Evolutionary conservation across 2,329 filamentous ascomycete genomes (phyloP), one percentile per base, ranked within the genome.

Genomic region (Trichoderma atroviride): DNA sequence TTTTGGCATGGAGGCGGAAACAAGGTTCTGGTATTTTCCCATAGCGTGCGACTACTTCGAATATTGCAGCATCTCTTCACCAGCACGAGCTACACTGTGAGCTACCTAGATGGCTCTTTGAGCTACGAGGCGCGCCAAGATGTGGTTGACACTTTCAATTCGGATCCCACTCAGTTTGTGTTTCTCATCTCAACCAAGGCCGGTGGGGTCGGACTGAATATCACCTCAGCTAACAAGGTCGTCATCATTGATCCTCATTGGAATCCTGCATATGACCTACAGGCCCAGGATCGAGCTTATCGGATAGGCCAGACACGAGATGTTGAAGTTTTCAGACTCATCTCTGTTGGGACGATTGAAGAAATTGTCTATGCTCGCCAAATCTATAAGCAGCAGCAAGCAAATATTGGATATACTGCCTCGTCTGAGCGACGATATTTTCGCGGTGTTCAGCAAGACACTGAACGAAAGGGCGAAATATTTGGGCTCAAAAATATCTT

Each of bases 351-450:
- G 0, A 98, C 96, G 0, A 93, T 99, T 19, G 96, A 99, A 77
- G 96, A 99, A 79, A 96, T 97, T 66, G 93, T 98, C 9, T 99
- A 99, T 75, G 96, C 95, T 0, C 88, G 96, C 7, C 96, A 99
- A 76, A 96, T 99, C 50, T 99, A 99, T 85, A 99, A 99, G 79
- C 96, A 99, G 77, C 96, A 99, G 76, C 96, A 98, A 81, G 95
- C 96, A 31, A 98, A 97, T 76, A 98, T 99, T 70, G 96, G 93
- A 0, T 98, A 99, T 79, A 96, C 91, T 40, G 96, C 96, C 0
- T 96, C 93, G 0, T 91, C 90, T 5, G 96, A 99, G 79, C 89
- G 96, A 4, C 89, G 96, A 1, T 99, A 99, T 79, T 99, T 99
- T 83, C 94, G 91, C 73, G 96, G 96, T 52, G 93, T 98, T 0